Evolutionary conservation across 1,139 yeast species (phyloP).

Genomic region (Yamadazyma pseudoaaseri): DNA sequence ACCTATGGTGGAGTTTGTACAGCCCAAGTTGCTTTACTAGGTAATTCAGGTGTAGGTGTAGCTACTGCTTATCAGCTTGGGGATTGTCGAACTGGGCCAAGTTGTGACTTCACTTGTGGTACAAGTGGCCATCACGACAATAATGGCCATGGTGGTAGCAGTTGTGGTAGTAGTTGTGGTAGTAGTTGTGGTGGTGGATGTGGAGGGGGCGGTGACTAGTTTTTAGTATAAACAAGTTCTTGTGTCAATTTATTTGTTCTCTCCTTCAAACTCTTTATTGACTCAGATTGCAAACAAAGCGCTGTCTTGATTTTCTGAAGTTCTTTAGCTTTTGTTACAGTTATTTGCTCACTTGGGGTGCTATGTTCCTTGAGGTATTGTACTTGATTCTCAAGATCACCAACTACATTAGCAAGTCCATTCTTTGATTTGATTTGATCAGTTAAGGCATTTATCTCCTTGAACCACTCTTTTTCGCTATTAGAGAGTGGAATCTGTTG

Average conservation of each 20-base stretch:
- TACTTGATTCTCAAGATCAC: conserved; percentile 12
- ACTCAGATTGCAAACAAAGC: neutral
- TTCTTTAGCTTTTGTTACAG: neutral
- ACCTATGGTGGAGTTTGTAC: conserved; percentile 1
- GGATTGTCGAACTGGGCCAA: no score
- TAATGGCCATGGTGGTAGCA: conserved; percentile 4
- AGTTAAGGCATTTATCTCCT: conserved; percentile 32
- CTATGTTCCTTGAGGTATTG: conserved; percentile 8
- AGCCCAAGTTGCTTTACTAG: neutral
- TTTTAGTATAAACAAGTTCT: no score
- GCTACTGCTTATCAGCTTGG: no score
- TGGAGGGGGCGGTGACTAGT: conserved; percentile 4
- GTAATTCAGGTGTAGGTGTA: neutral
- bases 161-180: conserved; percentile 6
- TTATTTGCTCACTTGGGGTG: neutral
- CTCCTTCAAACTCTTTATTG: neutral
- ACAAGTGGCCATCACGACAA: conserved; percentile 1
- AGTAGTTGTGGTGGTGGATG: conserved; percentile 6
- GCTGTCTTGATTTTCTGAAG: neutral
- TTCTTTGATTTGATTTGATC: neutral
- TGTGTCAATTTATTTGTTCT: neutral
- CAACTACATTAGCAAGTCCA: conserved; percentile 5
- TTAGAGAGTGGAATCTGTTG: conserved; percentile 32
- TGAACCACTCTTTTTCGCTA: conserved; percentile 37
- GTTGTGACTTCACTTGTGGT: no score